Evolutionary conservation across 1,139 yeast genomes (phyloP), one percentile per base, ranked within the genome.

Genomic region (Geotrichum australiense): DNA sequence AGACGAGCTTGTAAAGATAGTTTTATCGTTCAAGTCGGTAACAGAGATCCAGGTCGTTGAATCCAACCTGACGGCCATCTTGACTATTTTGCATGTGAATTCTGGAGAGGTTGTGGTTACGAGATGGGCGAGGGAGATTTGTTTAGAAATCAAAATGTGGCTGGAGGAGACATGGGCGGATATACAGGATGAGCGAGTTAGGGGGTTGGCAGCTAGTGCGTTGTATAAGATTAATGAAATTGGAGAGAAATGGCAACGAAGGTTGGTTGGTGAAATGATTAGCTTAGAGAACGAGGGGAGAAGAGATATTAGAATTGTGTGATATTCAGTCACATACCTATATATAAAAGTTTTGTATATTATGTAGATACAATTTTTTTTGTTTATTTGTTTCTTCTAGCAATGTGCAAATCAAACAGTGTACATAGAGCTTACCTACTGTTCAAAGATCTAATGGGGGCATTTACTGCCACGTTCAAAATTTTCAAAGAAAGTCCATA

Each of bases 181-280:
- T 1, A 36, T 37, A 14, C 30, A 35, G 1, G 69, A 71, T 2
- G 78, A 73, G 55, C 25, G 64, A 35, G 56, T 71, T 5, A 70
- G 70, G 45, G 64, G 74, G 37, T 53, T 74, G 28, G 70, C 76
- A 35, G 79, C 80, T 11, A 77, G 76, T 1, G 66, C 72, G 20
- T 52, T 75, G 19, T 61, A 71, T 37, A 58, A 63, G 43, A 53
- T 73, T 42, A 59, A 57, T n/a, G 64, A 62, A 32, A 42, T 70
- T 22, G 48, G 55, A 10, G 53, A 58, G 15, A 54, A 49, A 27
- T 52, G 54, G 51, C 56, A 52, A 33, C 49, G 56, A 12, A 43
- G 53, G 35, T 42, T 61, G 19, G 42, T 58, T 30, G 59, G 58
- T 8, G 52, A 57, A 15, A 34, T 48, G 32, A 33, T 50, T 26